These are phyloP conservation scores for Neofusicoccum cordaticola DNA, from an alignment of 2,329 filamentous ascomycete species.

Conservation along the genomic window DNA sequence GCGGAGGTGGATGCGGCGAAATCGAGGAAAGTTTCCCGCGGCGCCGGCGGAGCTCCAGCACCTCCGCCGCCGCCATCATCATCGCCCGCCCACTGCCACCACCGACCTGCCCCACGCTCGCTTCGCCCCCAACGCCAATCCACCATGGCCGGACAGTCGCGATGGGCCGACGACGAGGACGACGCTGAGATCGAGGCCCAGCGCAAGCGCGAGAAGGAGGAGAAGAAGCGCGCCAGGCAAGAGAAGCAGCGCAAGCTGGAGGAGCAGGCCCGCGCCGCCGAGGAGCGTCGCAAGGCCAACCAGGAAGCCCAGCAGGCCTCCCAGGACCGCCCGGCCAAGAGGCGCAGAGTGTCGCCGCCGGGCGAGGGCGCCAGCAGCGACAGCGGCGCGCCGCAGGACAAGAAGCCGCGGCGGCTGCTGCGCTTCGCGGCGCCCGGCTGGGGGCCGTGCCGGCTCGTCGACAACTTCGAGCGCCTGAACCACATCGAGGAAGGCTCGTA, in stretches of 20 bases:
- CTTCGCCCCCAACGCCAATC: background rate
- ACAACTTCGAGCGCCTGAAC: constrained; percentile 89
- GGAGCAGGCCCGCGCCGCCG: constrained; percentile 36
- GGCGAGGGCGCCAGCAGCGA: constrained; percentile 22
- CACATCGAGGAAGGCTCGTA: constrained; percentile 98
- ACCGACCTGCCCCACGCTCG: constrained; percentile 28
- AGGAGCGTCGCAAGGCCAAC: constrained; percentile 31
- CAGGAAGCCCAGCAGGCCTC: constrained; percentile 18
- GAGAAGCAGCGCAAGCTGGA: constrained; percentile 73
- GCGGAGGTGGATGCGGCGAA: background rate
- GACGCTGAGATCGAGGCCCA: constrained; percentile 72
- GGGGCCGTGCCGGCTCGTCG: constrained; percentile 71
- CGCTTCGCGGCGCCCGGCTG: constrained; percentile 69
- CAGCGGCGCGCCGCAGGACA: constrained; percentile 19
- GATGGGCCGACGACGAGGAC: constrained; percentile 84
- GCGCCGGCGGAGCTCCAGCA: constrained; percentile 4
- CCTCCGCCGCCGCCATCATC: constrained; percentile 3
- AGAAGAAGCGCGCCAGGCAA: constrained; percentile 79
- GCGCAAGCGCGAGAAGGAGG: constrained; percentile 78
- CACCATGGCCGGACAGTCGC: constrained; percentile 58
- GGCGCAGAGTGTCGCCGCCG: constrained; percentile 60
- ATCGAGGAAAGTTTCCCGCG: constrained; percentile 4
- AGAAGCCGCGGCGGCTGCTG: constrained; percentile 57
- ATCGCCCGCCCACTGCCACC: background rate
- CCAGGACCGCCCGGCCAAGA: constrained; percentile 51